Conservation (phyloP, 257 asterid species). For the Solanum rostratum region DNA sequence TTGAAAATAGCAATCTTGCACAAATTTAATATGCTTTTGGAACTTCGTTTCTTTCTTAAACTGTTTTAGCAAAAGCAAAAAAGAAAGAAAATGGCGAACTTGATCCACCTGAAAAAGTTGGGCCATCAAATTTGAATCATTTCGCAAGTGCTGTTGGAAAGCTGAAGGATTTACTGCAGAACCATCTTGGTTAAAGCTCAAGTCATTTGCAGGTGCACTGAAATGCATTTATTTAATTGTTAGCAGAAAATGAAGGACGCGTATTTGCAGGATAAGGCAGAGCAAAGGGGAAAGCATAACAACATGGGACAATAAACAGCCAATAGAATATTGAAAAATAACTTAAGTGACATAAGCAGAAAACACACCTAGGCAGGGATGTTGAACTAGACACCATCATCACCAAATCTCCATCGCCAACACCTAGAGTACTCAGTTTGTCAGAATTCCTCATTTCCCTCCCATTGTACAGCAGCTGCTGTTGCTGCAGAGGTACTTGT, state of each 20-base stretch:
- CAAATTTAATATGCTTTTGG: not conserved
- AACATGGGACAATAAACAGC: not conserved
- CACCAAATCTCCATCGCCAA: conserved; percentile 83
- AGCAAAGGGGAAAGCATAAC: not conserved
- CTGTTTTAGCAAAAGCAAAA: not conserved
- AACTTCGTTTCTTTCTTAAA: not conserved
- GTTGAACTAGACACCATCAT: conserved; percentile 59
- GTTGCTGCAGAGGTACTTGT: conserved; percentile 71
- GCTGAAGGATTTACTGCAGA: conserved; percentile 89
- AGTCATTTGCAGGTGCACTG: conserved; percentile 34
- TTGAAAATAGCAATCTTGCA: not conserved
- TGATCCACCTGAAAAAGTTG: conserved; percentile 75
- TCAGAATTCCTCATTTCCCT: conserved; percentile 70
- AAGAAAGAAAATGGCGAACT: not conserved
- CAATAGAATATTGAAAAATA: not conserved
- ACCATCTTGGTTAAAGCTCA: conserved; percentile 81
- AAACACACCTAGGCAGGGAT: conserved; percentile 48
- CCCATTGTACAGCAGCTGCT: conserved; percentile 76
- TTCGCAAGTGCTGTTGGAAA: conserved; percentile 81
- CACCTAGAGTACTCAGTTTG: conserved; percentile 61
- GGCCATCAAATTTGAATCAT: conserved; percentile 77
- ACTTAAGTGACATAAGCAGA: not conserved
- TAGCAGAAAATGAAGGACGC: not conserved
- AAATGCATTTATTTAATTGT: conserved; percentile 1
- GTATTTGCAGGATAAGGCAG: not conserved